These are phyloP conservation scores for Warburgia ugandensis DNA, from an alignment of 164 flowering plant species.

Conservation along the genomic window DNA sequence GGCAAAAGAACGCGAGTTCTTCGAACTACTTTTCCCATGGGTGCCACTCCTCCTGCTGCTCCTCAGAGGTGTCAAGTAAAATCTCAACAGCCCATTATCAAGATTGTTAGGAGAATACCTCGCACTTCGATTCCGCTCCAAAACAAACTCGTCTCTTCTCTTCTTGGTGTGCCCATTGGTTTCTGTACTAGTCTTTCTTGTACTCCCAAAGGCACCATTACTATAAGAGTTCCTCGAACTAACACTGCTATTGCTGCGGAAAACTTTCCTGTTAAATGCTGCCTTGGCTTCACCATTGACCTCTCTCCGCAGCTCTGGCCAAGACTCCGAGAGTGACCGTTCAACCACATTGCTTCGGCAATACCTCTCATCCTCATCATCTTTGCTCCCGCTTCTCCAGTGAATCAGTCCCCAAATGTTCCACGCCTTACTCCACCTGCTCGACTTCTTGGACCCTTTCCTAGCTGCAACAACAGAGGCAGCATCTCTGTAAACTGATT, in stretches of 20 bases:
- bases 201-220: constrained; percentile 26
- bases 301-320: constrained; percentile 63
- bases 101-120: constrained; percentile 45
- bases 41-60: constrained; percentile 53
- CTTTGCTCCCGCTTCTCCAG: constrained; percentile 41
- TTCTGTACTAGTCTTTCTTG: constrained; percentile 30
- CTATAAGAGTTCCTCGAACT: constrained; percentile 54
- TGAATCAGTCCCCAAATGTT: constrained; percentile 81
- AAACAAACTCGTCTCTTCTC: constrained; percentile 41
- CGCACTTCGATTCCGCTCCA: constrained; percentile 51
- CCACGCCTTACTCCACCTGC: constrained; percentile 80
- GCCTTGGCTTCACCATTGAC: constrained; percentile 34
- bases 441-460: constrained; percentile 55
- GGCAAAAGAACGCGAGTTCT: constrained; percentile 61
- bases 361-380: constrained; percentile 63
- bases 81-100: constrained; percentile 64
- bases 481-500: constrained; percentile 38
- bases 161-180: constrained; percentile 28
- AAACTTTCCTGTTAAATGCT: constrained; percentile 33
- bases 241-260: constrained; percentile 73
- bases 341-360: constrained; percentile 64
- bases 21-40: constrained; percentile 43
- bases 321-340: constrained; percentile 76
- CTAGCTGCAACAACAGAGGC: constrained; percentile 32
- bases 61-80: constrained; percentile 80